Evolutionary conservation across 2,329 filamentous ascomycete species (phyloP).

Genomic region (Nothopassalora personata): DNA sequence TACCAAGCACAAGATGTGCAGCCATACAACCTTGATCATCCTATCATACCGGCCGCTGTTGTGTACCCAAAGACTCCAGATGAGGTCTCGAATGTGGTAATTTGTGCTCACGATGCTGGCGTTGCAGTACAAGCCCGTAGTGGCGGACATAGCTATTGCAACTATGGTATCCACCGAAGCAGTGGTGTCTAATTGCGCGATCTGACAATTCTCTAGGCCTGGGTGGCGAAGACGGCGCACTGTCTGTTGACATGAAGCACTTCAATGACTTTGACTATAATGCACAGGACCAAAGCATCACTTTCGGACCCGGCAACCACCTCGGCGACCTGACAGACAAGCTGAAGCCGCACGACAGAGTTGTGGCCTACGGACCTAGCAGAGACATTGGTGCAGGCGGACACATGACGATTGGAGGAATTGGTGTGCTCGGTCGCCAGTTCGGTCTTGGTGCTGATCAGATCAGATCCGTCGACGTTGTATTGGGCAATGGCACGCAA

Average conservation of each 20-base stretch:
- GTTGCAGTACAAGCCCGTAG: slow-evolving; percentile 14
- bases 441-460: slow-evolving; percentile 52
- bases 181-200: background rate
- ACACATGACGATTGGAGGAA: slow-evolving; percentile 19
- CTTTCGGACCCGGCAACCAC: slow-evolving; percentile 13
- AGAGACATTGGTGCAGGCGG: slow-evolving; percentile 18
- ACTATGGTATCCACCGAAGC: slow-evolving; percentile 8
- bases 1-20: slow-evolving; percentile 12
- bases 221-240: slow-evolving; percentile 11
- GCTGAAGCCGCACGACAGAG: slow-evolving; percentile 7
- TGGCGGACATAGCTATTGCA: slow-evolving; percentile 17
- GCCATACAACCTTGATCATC: slow-evolving; percentile 16
- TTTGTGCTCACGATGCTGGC: slow-evolving; percentile 11
- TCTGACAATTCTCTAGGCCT: background rate
- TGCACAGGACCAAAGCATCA: slow-evolving; percentile 7
- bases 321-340: slow-evolving; percentile 11
- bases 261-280: slow-evolving; percentile 15
- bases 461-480: slow-evolving; percentile 37
- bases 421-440: slow-evolving; percentile 44
- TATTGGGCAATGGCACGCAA: slow-evolving; percentile 37
- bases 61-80: slow-evolving; percentile 12
- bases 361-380: slow-evolving; percentile 16
- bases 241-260: slow-evolving; percentile 12
- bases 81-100: slow-evolving; percentile 14
- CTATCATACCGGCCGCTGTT: slow-evolving; percentile 11